Evolutionary conservation across 2,329 filamentous ascomycete species (phyloP), one percentile per base, ranked within the genome.

Genomic region (Fusarium torulosum): DNA sequence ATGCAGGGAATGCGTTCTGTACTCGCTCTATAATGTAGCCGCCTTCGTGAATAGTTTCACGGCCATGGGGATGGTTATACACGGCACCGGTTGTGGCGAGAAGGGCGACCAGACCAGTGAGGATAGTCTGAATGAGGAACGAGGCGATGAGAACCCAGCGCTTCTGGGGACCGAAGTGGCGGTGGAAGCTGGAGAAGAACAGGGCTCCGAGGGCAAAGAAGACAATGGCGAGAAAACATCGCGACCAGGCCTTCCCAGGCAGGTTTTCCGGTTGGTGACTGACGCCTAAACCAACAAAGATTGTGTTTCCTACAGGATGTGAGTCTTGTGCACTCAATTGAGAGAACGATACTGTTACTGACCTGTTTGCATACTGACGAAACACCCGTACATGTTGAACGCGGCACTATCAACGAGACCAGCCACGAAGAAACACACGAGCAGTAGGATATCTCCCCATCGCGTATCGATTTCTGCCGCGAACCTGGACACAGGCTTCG

Each of bases 351-450:
- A 54, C 41, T 23, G 4, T 14, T 17, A 49, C 67, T 53, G 15
- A 74, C 72, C 72, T 50, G 72, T 74, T 11, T 74, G 72, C 72
- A 74, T 74, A 66, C 72, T 74, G 45, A 74, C 72, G 61, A 74
- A 74, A 51, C 72, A 74, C 2, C 72, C 72, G 7, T 74, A 74
- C 72, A 74, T 68, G 58, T 72, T 74, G 25, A 74, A 74, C 2
- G 72, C 72, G 7, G 72, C 72, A 37, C 72, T 74, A 33, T 74
- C 72, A 7, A 74, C 72, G 2, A 74, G 63, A 19, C 72, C 72
- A 5, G 72, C 72, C 9, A 74, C 35, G 14, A 74, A 61, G 58
- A 74, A 74, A n/a, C 72, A 74, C 10, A 70, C 35, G 7, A 74
- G 58, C 0, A 74, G 47, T 19, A 74, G 27, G 4, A 72, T 7